Percentiles rank a stretch among this genome's conserved stretches.
phyloP scores from a whole-genome alignment of 108 stramenopile genomes.

The Poteriospumella lacustris region DNA sequence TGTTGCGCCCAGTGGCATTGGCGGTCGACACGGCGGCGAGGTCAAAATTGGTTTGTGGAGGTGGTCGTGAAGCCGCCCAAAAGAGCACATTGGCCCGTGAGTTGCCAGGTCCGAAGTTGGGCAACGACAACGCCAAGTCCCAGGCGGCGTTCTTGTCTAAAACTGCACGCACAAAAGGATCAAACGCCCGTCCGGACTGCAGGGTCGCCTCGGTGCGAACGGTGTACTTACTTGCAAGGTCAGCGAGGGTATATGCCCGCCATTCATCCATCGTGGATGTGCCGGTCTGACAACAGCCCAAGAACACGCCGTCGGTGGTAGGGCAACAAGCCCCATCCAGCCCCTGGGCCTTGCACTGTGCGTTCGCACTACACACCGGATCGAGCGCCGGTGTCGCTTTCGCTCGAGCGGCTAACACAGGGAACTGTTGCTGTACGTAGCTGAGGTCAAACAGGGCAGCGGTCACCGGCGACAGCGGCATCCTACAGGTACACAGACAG shows the following conservation, averaged over 20 bases:
- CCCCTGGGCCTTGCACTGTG: not conserved
- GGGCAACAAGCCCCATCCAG: constrained; percentile 26
- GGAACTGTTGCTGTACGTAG: constrained; percentile 43
- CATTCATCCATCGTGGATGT: not conserved
- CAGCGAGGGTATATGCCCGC: not conserved
- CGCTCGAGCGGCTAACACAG: constrained; percentile 36
- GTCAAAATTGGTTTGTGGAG: not conserved
- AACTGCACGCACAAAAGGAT: constrained; percentile 34
- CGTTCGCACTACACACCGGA: not conserved
- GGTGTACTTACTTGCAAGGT: not conserved
- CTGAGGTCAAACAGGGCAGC: constrained; percentile 33
- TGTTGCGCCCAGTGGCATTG: not conserved
- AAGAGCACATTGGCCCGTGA: constrained; percentile 46
- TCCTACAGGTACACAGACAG: not conserved
- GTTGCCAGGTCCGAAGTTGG: constrained; percentile 42
- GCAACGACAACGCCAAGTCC: constrained; percentile 27
- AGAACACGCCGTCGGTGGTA: not conserved
- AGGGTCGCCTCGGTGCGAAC: not conserved
- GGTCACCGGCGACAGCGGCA: constrained; percentile 49
- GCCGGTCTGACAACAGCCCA: constrained; percentile 17
- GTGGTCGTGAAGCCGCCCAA: constrained; percentile 48
- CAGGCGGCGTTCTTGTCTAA: constrained; percentile 42
- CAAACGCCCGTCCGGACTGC: constrained; percentile 32
- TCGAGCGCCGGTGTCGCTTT: not conserved
- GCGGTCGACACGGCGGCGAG: not conserved